Conservation (phyloP, 2,329 filamentous ascomycete genomes). For the Proliferodiscus dingleyae region DNA sequence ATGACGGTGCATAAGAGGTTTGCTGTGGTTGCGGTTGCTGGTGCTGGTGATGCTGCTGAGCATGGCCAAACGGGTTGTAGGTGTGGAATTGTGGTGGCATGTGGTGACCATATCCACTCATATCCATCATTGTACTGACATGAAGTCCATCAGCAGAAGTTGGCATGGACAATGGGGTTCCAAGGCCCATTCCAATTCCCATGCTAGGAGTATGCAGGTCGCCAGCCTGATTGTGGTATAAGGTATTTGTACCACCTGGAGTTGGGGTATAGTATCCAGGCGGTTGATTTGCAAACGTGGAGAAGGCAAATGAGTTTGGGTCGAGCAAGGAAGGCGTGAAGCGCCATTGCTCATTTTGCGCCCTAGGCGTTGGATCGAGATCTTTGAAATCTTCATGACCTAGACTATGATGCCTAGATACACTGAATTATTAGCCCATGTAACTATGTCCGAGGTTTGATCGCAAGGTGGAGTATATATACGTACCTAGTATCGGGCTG, state of each 20-base stretch:
- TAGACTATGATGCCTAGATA: constrained; percentile 25
- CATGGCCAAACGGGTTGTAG: constrained; percentile 67
- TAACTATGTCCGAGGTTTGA: background rate
- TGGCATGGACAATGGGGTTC: constrained; percentile 74
- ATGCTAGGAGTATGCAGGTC: constrained; percentile 84
- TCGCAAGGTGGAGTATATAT: constrained; percentile 3
- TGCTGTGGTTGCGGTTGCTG: constrained; percentile 40
- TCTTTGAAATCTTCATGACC: constrained; percentile 52
- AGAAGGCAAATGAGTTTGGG: constrained; percentile 76
- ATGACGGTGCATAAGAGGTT: constrained; percentile 66
- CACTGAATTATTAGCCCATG: constrained; percentile 8
- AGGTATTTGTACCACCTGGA: constrained; percentile 70
- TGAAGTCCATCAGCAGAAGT: constrained; percentile 62
- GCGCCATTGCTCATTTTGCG: constrained; percentile 74
- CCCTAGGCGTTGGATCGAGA: constrained; percentile 77
- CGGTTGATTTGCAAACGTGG: constrained; percentile 71
- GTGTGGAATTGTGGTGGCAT: constrained; percentile 56
- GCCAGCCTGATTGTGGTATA: constrained; percentile 78
- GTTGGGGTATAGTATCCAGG: constrained; percentile 86
- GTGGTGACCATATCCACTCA: constrained; percentile 57
- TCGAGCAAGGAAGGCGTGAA: constrained; percentile 89
- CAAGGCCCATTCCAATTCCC: constrained; percentile 53
- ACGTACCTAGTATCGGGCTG: constrained; percentile 19
- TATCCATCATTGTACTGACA: constrained; percentile 55
- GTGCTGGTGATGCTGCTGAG: constrained; percentile 35